These are phyloP conservation scores for Sedum album DNA, from an alignment of 164 flowering plant genomes.

Conservation along the genomic window DNA sequence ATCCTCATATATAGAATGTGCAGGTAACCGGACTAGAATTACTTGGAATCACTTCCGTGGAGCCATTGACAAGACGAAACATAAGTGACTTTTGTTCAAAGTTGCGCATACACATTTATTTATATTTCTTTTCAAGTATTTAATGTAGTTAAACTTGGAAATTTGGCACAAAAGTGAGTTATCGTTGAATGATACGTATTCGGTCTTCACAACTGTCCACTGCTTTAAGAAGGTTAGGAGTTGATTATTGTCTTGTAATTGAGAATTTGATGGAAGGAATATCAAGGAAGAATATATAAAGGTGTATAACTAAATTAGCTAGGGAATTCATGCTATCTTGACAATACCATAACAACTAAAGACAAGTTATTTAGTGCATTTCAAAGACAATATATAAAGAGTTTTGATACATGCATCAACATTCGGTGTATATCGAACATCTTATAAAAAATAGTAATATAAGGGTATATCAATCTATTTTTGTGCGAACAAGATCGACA, in stretches of 20 bases:
- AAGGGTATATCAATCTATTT: too few relatives aligned
- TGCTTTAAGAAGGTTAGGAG: background rate
- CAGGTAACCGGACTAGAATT: background rate
- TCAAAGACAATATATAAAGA: too few relatives aligned
- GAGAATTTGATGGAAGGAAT: slow-evolving; percentile 1
- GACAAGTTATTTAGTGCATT: too few relatives aligned
- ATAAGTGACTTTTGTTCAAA: background rate
- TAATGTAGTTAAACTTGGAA: background rate
- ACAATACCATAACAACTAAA: too few relatives aligned
- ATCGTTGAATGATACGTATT: background rate
- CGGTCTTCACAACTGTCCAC: background rate
- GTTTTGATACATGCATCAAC: too few relatives aligned
- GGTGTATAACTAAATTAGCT: background rate
- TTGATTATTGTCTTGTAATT: background rate
- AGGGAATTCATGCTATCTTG: background rate
- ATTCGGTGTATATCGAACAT: too few relatives aligned
- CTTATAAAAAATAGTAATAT: too few relatives aligned
- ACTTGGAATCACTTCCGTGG: slow-evolving; percentile 4
- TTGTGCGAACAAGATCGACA: too few relatives aligned
- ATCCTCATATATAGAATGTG: background rate
- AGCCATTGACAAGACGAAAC: slow-evolving; percentile 3
- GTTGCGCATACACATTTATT: background rate
- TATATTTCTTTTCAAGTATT: background rate
- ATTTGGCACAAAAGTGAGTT: background rate
- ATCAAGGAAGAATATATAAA: background rate